Evolutionary conservation across 192 early-diverging fungal species (phyloP), one percentile per base, ranked within the genome.

Genomic region (Jimgerdemannia flammicorona): DNA sequence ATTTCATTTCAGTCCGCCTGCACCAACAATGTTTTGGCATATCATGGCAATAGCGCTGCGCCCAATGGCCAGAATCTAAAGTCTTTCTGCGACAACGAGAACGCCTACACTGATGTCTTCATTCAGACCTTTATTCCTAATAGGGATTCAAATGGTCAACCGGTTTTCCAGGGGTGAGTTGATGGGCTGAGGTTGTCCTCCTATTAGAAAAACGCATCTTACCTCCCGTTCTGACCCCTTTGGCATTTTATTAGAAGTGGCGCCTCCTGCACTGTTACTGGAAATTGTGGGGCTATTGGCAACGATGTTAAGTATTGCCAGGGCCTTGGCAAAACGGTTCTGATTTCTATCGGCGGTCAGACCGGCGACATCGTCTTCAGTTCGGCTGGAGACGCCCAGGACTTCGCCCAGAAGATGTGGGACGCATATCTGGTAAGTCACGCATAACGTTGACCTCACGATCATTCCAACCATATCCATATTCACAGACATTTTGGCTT

Each of bases 231-330:
- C 29, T 29, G 29, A 59, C 6, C 0, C 14, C 49, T 59, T 59
- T 59, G 49, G 14, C 49, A 10, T 59, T 59, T 59, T 59, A 10
- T 59, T 59, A 59, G 49, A 6, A 59, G 2, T 59, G 49, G 6
- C 49, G 49, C 6, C 49, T 10, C 8, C 14, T 59, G 49, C 49
- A 59, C 8, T 59, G 49, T 59, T 14, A 59, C 49, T 14, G 49
- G 49, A 54, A 76, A 85, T 73, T 89, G 87, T 67, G 84, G 85
- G 17, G 73, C 84, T 41, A 75, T 90, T 18, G 88, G 81, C n/a
- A 69, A 70, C 4, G 89, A 88, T 44, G 88, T 91, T 76, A 81
- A 86, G 69, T 66, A 79, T 44, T 91, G 90, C 76, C 90, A 91
- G 77, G 73, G 75, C n/a, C 72, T 78, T 11, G 90, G 89, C 4